Conservation (phyloP, 2,329 filamentous ascomycete genomes). For the Monosporascus sp. region DNA sequence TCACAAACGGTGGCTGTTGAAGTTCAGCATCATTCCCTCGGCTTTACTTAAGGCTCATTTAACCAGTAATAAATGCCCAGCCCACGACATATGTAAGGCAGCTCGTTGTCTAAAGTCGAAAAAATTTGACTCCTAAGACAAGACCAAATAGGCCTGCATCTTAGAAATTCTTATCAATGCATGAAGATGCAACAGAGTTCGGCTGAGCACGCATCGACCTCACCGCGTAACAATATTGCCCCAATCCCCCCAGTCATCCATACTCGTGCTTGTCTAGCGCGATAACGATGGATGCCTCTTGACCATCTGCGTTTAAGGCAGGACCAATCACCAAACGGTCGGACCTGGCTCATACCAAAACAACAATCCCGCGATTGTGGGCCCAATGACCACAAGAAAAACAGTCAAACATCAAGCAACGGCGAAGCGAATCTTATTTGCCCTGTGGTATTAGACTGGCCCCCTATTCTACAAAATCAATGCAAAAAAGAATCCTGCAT, state of each 20-base stretch:
- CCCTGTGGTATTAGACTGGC: not conserved
- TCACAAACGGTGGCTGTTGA: too few relatives aligned
- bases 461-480: not conserved
- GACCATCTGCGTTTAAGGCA: slow-evolving; percentile 1
- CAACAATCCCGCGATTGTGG: slow-evolving; percentile 18
- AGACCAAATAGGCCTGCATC: too few relatives aligned
- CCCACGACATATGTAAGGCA: too few relatives aligned
- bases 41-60: too few relatives aligned
- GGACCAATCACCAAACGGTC: slow-evolving; percentile 12
- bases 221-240: not conserved
- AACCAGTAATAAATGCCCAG: too few relatives aligned
- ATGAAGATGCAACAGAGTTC: too few relatives aligned
- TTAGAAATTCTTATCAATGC: too few relatives aligned
- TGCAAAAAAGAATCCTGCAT: not conserved
- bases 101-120: too few relatives aligned
- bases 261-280: slow-evolving; percentile 7
- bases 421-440: not conserved
- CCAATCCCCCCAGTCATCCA: not conserved
- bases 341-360: slow-evolving; percentile 14
- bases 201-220: not conserved
- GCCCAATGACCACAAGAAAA: slow-evolving; percentile 16
- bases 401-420: not conserved
- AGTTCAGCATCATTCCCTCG: too few relatives aligned
- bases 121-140: too few relatives aligned
- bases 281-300: slow-evolving; percentile 16